A percentile compares a stretch with the other conserved stretches of the same genome.
These are phyloP conservation scores for Magnolia kwangsiensis DNA, from an alignment of 164 flowering plant species.

Conservation along the genomic window DNA sequence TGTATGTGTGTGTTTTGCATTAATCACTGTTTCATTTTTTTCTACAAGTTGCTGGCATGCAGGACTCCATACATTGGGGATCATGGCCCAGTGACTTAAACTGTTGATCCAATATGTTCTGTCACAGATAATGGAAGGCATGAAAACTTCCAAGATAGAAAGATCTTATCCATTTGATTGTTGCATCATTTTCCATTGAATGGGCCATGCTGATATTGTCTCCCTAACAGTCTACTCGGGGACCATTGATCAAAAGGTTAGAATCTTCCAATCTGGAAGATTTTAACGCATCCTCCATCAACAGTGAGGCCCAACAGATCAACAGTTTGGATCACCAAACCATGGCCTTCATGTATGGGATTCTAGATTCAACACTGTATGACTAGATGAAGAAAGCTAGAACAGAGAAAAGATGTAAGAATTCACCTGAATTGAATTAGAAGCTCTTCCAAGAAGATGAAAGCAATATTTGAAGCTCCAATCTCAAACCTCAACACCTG, in stretches of 20 bases:
- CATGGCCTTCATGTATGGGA: background rate
- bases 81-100: background rate
- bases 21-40: too few species aligned
- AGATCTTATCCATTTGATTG: too few species aligned
- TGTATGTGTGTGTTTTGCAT: too few species aligned
- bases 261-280: background rate
- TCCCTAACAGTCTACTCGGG: too few species aligned
- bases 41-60: background rate
- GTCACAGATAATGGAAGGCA: too few species aligned
- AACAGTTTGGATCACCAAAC: too few species aligned
- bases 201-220: too few species aligned
- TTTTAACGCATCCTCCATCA: too few species aligned
- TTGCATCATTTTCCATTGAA: too few species aligned
- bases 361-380: background rate
- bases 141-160: background rate
- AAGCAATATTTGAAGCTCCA: conserved; percentile 46
- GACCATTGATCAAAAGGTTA: background rate
- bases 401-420: background rate
- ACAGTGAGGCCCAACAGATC: too few species aligned
- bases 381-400: background rate
- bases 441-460: conserved; percentile 54
- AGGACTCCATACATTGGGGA: background rate
- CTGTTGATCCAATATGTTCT: background rate
- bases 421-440: conserved; percentile 51
- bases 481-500: conserved; percentile 71